A percentile compares a stretch with the other conserved stretches of the same genome.
Evolutionary conservation across 352 stramenopile genomes (phyloP).

Genomic region (Globisporangium carolinianum): DNA sequence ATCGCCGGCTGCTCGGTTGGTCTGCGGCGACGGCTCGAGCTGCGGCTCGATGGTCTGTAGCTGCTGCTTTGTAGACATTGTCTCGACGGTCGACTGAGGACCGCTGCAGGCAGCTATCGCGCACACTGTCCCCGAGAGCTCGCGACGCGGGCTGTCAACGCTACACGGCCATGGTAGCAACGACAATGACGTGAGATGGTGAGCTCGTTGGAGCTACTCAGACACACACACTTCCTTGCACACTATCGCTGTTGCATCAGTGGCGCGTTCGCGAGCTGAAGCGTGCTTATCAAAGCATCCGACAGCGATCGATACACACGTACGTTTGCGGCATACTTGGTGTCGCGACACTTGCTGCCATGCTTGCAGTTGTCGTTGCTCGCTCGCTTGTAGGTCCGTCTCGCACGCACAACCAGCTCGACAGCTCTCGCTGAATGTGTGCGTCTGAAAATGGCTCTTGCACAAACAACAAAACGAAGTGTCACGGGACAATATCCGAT

Average conservation of each 20-base stretch:
- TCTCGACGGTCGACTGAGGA: background rate
- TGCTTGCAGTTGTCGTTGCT: conserved; percentile 3
- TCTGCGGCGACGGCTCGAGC: background rate
- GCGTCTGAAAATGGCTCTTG: too few species aligned
- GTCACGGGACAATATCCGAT: too few species aligned
- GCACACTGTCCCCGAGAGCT: background rate
- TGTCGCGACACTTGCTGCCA: conserved; percentile 24
- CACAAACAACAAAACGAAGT: too few species aligned
- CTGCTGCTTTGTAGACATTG: conserved; percentile 17
- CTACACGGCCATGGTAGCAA: background rate
- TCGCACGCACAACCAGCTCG: too few species aligned
- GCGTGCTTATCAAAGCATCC: too few species aligned
- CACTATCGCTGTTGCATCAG: background rate
- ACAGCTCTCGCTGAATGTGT: too few species aligned
- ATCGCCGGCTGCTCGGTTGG: conserved; percentile 11
- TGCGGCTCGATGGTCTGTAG: background rate
- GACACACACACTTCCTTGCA: background rate
- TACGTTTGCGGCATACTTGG: conserved; percentile 15
- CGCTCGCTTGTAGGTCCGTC: too few species aligned
- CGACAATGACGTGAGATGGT: background rate
- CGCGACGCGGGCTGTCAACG: conserved; percentile 2
- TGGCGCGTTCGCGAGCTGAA: too few species aligned
- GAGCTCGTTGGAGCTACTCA: background rate
- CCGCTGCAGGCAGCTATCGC: background rate
- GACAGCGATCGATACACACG: background rate